Evolutionary conservation across 805 yeast species (phyloP), one percentile per base, ranked within the genome.

Genomic region (Torulaspora quercuum): DNA sequence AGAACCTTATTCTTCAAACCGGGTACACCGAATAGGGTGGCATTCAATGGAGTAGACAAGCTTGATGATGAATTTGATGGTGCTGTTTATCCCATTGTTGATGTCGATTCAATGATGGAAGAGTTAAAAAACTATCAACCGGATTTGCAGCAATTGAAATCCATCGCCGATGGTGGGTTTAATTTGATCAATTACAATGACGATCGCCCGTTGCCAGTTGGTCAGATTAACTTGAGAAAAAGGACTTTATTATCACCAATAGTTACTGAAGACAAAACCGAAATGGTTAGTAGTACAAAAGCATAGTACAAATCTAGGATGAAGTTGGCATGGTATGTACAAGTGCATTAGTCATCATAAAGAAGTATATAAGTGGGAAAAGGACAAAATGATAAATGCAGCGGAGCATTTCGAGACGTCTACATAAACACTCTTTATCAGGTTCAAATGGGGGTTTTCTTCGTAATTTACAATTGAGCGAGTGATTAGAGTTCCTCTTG

Each of bases 21-120:
- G 2, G 68, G 69, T 10, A 78, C 83, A 1, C 88, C 88, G 0
- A 83, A 83, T 51, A 57, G 69, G 37, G 65, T 83, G 22, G 76
- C 55, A 0, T 66, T 59, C 44, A 66, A 64, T 31, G 69, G 70
- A 2, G 45, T 64, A 1, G 27, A 46, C 2, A 53, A 57, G 28
- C 43, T 44, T 1, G 69, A 66, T 32, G 66, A 61, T 30, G 45
- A 51, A 29, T 53, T 42, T 25, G 53, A 55, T 12, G 52, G 50
- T 9, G 47, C 49, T 15, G 33, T 32, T 7, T 58, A 50, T 31
- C 63, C 61, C 10, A 29, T 41, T 3, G 37, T 53, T 4, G 53
- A 58, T 35, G 16, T 49, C 4, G 56, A 51, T 6, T 26, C 40
- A n/a, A 22, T 54, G 15, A 33, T 49, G 3, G 48, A 54, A 4